These are phyloP conservation scores for Didymellaceae sp. DNA, from an alignment of 2,329 filamentous ascomycete species.

Conservation along the genomic window DNA sequence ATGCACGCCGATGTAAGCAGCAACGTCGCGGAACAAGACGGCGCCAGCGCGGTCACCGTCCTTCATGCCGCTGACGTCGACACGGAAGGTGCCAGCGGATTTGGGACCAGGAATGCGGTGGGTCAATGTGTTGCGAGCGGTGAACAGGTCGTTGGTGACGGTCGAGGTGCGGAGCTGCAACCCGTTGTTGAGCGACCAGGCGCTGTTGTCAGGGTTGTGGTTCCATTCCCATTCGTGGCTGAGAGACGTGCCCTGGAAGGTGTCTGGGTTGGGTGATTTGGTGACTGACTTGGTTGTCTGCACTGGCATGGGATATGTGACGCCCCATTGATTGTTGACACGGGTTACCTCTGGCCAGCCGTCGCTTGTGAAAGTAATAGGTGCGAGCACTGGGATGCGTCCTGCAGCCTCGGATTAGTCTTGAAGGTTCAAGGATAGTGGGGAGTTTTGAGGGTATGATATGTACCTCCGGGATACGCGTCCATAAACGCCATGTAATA, in stretches of 20 bases:
- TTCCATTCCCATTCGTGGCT: conserved; percentile 66
- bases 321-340: conserved; percentile 57
- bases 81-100: conserved; percentile 56
- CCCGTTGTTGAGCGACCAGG: conserved; percentile 54
- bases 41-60: conserved; percentile 62
- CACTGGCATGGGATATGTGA: conserved; percentile 50
- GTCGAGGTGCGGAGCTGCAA: conserved; percentile 58
- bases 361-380: conserved; percentile 59
- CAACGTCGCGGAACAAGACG: conserved; percentile 60
- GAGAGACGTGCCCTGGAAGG: conserved; percentile 54
- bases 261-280: conserved; percentile 52
- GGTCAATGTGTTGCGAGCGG: conserved; percentile 52
- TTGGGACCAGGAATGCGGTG: conserved; percentile 51
- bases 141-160: conserved; percentile 59
- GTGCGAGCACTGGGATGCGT: conserved; percentile 65
- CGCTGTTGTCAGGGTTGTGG: conserved; percentile 63
- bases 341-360: conserved; percentile 58
- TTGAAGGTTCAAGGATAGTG: no score
- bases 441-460: no score
- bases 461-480: conserved; percentile 62
- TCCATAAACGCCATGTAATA: conserved; percentile 66
- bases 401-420: no score
- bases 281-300: conserved; percentile 41
- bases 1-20: conserved; percentile 61
- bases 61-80: conserved; percentile 58